Evolutionary conservation across 192 early-diverging fungal genomes (phyloP).

Genomic region (Coemansia umbellata): DNA sequence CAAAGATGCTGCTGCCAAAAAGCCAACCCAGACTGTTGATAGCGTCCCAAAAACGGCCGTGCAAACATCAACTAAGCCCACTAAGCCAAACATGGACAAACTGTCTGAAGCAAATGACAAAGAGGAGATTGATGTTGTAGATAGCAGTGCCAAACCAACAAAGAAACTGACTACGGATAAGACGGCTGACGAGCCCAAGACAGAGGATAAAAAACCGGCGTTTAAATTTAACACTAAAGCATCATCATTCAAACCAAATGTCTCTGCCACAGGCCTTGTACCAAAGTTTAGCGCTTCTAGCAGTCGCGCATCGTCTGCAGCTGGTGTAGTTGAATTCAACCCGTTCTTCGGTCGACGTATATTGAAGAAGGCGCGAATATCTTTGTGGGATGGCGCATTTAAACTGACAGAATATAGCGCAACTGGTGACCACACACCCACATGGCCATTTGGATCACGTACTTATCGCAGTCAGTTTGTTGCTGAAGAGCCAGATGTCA

Average conservation of each 20-base stretch:
- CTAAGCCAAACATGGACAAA: no score
- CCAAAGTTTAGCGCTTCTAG: slow-evolving; percentile 54
- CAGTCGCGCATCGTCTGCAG: slow-evolving; percentile 33
- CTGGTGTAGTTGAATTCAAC: slow-evolving; percentile 33
- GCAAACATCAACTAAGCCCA: no score
- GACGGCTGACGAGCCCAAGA: slow-evolving; percentile 3
- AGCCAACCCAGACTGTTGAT: not conserved
- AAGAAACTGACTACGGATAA: not conserved
- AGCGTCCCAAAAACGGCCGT: not conserved
- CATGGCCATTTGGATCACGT: slow-evolving; percentile 46
- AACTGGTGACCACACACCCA: slow-evolving; percentile 23
- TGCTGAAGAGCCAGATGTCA: slow-evolving; percentile 31
- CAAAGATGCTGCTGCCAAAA: not conserved
- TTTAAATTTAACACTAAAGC: slow-evolving; percentile 76
- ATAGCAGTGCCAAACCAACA: not conserved
- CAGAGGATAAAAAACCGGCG: slow-evolving; percentile 16
- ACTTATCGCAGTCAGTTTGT: slow-evolving; percentile 49
- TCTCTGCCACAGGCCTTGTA: slow-evolving; percentile 62
- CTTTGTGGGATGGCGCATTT: slow-evolving; percentile 41
- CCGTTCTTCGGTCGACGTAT: slow-evolving; percentile 44
- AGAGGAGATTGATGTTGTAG: not conserved
- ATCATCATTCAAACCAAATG: slow-evolving; percentile 73
- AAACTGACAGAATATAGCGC: slow-evolving; percentile 2
- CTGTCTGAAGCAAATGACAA: not conserved
- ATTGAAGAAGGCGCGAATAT: slow-evolving; percentile 21